phyloP scores from a whole-genome alignment of 306 rosid genomes.

The cucumber (Cucumis sativus) region DNA sequence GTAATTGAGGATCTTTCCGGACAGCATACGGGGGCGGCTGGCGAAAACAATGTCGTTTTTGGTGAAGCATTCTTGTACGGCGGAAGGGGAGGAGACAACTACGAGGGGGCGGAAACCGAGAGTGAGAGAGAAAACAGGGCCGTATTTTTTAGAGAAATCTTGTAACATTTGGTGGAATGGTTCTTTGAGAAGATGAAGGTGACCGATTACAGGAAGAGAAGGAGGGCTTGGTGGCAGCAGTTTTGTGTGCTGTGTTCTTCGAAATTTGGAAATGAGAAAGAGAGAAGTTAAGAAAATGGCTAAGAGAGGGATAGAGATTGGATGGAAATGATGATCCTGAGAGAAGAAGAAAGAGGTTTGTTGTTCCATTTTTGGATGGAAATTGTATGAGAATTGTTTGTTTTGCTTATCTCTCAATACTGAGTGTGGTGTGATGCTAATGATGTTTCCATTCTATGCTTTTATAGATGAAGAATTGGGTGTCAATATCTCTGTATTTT shows the following conservation, averaged over 20 bases:
- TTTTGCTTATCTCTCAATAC: too few relatives aligned
- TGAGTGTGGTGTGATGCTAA: too few relatives aligned
- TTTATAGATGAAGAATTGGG: too few relatives aligned
- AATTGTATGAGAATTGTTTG: too few relatives aligned
- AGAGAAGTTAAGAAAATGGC: background rate
- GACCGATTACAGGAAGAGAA: slow-evolving; percentile 32
- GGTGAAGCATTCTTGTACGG: slow-evolving; percentile 49
- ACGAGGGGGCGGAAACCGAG: slow-evolving; percentile 20
- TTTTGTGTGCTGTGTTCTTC: background rate
- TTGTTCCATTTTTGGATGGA: background rate
- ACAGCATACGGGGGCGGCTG: slow-evolving; percentile 16
- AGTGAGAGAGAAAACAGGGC: slow-evolving; percentile 21
- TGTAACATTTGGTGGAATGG: slow-evolving; percentile 26
- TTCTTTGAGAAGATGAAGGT: slow-evolving; percentile 28
- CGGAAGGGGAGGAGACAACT: slow-evolving; percentile 37
- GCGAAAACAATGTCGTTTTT: slow-evolving; percentile 48
- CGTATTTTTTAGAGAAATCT: slow-evolving; percentile 24
- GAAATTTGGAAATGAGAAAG: background rate
- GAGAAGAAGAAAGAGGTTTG: too few relatives aligned
- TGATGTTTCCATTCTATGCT: too few relatives aligned
- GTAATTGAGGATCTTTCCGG: slow-evolving; percentile 28
- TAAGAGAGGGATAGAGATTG: background rate
- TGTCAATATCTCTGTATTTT: too few relatives aligned
- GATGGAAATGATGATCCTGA: too few relatives aligned
- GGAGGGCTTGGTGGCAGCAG: slow-evolving; percentile 25